Conservation (phyloP, 75 land plant genomes). For the Pinus albicaulis region DNA sequence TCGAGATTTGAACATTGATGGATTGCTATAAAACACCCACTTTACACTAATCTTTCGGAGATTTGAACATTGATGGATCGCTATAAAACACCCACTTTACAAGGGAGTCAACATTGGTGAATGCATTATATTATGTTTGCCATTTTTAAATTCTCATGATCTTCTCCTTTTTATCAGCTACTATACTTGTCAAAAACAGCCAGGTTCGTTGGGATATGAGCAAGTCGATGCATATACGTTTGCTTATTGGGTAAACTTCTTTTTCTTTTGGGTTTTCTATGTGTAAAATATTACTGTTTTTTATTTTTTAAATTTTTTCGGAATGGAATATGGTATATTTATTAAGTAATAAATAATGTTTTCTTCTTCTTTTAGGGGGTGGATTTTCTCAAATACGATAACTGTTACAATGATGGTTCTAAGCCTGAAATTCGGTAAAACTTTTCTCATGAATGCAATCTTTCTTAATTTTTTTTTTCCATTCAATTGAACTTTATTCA, state of each 20-base stretch:
- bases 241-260: conserved; percentile 68
- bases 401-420: conserved; percentile 60
- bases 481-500: background rate
- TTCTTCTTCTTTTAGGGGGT: conserved; percentile 52
- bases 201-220: conserved; percentile 91
- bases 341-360: background rate
- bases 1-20: too few relatives aligned
- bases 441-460: background rate
- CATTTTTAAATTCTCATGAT: too few relatives aligned
- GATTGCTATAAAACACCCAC: too few relatives aligned
- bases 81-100: too few relatives aligned
- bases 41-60: too few relatives aligned
- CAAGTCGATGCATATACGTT: conserved; percentile 81
- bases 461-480: background rate
- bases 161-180: conserved; percentile 19
- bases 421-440: conserved; percentile 50
- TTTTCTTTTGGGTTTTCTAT: too few relatives aligned
- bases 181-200: conserved; percentile 65
- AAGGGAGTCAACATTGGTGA: too few relatives aligned
- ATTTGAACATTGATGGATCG: too few relatives aligned
- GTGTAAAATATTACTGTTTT: too few relatives aligned
- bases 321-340: too few relatives aligned
- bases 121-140: too few relatives aligned
- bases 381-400: conserved; percentile 94
- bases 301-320: too few relatives aligned